phyloP scores from a whole-genome alignment of 208 protist species.

The Wallacemonas sp. region DNA sequence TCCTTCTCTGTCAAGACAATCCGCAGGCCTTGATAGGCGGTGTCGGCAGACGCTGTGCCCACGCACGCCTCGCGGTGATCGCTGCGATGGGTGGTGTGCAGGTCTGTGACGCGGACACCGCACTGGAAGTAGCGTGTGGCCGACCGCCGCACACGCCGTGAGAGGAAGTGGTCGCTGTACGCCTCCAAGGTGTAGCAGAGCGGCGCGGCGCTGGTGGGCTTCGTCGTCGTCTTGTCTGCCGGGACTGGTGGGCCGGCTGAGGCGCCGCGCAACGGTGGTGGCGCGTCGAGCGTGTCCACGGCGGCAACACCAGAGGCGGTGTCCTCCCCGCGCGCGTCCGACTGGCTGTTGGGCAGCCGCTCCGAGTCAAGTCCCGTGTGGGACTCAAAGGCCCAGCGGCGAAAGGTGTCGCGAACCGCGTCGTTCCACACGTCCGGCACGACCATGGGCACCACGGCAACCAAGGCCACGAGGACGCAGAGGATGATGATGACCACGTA shows the following conservation, averaged over 20 bases:
- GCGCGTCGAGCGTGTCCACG: background rate
- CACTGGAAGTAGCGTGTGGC: slow-evolving; percentile 52
- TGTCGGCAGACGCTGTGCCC: background rate
- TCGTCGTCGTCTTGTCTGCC: background rate
- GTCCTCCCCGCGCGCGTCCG: background rate
- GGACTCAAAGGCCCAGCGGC: background rate
- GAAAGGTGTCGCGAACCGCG: background rate
- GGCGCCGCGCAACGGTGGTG: background rate
- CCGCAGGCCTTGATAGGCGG: slow-evolving; percentile 35
- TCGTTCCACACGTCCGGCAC: background rate
- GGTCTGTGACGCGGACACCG: slow-evolving; percentile 64
- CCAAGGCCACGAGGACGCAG: slow-evolving; percentile 5
- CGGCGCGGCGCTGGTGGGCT: background rate
- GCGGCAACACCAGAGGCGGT: too few relatives aligned
- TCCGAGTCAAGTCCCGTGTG: background rate
- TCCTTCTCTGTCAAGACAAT: slow-evolving; percentile 63
- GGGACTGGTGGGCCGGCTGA: background rate
- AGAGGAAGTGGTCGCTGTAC: slow-evolving; percentile 64
- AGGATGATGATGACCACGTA: background rate
- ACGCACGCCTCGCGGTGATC: slow-evolving; percentile 38
- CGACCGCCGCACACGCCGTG: background rate
- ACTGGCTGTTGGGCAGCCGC: background rate
- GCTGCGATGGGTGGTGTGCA: slow-evolving; percentile 37
- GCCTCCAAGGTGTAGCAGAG: slow-evolving; percentile 69
- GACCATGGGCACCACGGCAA: slow-evolving; percentile 9